A percentile compares a stretch with the other conserved stretches of the same genome.
These are phyloP conservation scores for Mycena capillaripes DNA, from an alignment of 768 basidiomycete genomes.

Conservation along the genomic window DNA sequence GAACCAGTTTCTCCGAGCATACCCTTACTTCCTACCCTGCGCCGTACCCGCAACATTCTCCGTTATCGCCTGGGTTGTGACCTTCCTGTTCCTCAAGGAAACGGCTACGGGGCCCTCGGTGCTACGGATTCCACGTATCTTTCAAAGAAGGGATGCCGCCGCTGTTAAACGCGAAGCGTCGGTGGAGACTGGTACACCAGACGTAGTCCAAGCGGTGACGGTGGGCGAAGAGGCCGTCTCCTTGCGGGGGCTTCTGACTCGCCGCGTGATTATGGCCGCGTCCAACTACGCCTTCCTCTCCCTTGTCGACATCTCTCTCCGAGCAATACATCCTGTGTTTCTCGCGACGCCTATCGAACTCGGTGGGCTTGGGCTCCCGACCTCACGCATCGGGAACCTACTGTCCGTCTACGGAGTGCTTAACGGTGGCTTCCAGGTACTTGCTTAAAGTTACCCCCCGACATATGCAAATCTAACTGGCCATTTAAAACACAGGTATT, in stretches of 20 bases:
- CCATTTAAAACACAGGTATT: slow-evolving; percentile 58
- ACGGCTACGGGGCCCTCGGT: slow-evolving; percentile 31
- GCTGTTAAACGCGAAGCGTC: slow-evolving; percentile 16
- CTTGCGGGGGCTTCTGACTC: slow-evolving; percentile 59
- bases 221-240: slow-evolving; percentile 48
- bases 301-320: slow-evolving; percentile 57
- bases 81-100: slow-evolving; percentile 60
- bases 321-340: slow-evolving; percentile 64
- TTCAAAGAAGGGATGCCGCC: slow-evolving; percentile 12
- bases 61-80: slow-evolving; percentile 58
- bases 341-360: slow-evolving; percentile 66
- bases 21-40: slow-evolving; percentile 73
- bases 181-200: slow-evolving; percentile 16
- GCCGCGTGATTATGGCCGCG: slow-evolving; percentile 74
- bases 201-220: neutral
- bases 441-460: slow-evolving; percentile 47
- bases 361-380: slow-evolving; percentile 71
- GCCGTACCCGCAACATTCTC: slow-evolving; percentile 65
- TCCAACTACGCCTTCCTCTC: slow-evolving; percentile 78
- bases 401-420: slow-evolving; percentile 65
- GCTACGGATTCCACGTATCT: slow-evolving; percentile 7
- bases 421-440: slow-evolving; percentile 67
- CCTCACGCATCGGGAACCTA: slow-evolving; percentile 67
- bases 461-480: slow-evolving; percentile 50
- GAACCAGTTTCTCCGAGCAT: slow-evolving; percentile 57